Evolutionary conservation across 2,329 filamentous ascomycete species (phyloP).

Genomic region (Exophiala sp.): DNA sequence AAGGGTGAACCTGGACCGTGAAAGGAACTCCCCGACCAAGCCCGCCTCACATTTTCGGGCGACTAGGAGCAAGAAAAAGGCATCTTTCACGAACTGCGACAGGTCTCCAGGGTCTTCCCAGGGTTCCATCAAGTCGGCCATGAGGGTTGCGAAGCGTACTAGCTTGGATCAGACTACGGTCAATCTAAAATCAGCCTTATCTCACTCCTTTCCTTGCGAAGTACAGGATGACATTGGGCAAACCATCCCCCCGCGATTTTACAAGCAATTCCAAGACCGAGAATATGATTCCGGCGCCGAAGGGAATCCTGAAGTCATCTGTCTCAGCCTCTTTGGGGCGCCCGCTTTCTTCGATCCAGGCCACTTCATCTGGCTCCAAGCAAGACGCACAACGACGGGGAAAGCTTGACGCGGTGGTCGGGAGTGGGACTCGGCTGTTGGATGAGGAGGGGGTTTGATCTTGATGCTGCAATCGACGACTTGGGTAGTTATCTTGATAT

Average conservation of each 20-base stretch:
- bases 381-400: constrained; percentile 28
- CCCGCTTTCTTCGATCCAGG: constrained; percentile 16
- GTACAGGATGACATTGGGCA: neutral
- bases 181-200: constrained; percentile 2
- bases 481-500: constrained; percentile 43
- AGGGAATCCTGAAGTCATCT: constrained; percentile 17
- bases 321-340: neutral
- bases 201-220: neutral
- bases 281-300: neutral
- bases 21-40: constrained; percentile 1
- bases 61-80: constrained; percentile 28
- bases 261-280: neutral
- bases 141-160: constrained; percentile 24
- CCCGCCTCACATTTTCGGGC: constrained; percentile 9
- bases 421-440: constrained; percentile 33
- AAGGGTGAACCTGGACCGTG: constrained; percentile 15
- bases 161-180: neutral
- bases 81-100: constrained; percentile 18
- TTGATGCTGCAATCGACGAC: constrained; percentile 42
- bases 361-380: constrained; percentile 33
- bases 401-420: constrained; percentile 24
- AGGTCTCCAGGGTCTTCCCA: constrained; percentile 6
- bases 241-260: neutral
- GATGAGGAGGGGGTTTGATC: constrained; percentile 34
- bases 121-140: constrained; percentile 21